phyloP scores from a whole-genome alignment of 768 basidiomycete species.

The Ramaria rubella region DNA sequence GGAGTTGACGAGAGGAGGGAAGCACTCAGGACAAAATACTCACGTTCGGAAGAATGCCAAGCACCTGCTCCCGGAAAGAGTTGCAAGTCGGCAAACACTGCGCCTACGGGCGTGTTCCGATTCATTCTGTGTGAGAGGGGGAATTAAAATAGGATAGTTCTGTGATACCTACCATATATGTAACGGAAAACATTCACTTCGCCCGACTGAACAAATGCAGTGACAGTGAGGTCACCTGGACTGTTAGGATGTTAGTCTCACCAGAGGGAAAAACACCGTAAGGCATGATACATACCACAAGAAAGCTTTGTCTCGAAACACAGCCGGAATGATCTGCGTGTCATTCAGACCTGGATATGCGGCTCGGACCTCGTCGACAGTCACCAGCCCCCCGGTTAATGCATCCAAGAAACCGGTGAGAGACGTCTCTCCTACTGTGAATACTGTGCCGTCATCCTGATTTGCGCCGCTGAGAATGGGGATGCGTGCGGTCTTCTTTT shows the following conservation, averaged over 20 bases:
- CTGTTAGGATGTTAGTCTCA: not conserved
- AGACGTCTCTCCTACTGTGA: slow-evolving; percentile 14
- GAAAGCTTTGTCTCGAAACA: slow-evolving; percentile 15
- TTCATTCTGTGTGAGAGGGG: not conserved
- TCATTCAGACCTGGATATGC: slow-evolving; percentile 20
- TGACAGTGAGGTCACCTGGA: slow-evolving; percentile 13
- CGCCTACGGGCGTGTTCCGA: too few relatives aligned
- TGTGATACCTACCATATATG: slow-evolving; percentile 14
- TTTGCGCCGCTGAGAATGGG: slow-evolving; percentile 17
- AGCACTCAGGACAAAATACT: not conserved
- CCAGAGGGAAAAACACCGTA: not conserved
- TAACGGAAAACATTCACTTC: slow-evolving; percentile 16
- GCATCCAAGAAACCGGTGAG: slow-evolving; percentile 14
- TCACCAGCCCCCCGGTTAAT: slow-evolving; percentile 4
- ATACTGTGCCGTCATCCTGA: slow-evolving; percentile 18
- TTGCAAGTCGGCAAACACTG: slow-evolving; percentile 19
- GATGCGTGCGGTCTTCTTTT: slow-evolving; percentile 13
- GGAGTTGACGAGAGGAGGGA: not conserved
- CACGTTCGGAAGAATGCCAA: slow-evolving; percentile 20
- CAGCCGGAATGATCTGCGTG: slow-evolving; percentile 12
- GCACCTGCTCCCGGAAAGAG: slow-evolving; percentile 19
- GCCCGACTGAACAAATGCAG: slow-evolving; percentile 14
- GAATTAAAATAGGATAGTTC: not conserved
- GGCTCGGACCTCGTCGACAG: slow-evolving; percentile 11
- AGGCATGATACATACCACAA: slow-evolving; percentile 15